Base-by-base conservation (phyloP, 2,329 filamentous ascomycete genomes). In the Beauveria medogensis region DNA sequence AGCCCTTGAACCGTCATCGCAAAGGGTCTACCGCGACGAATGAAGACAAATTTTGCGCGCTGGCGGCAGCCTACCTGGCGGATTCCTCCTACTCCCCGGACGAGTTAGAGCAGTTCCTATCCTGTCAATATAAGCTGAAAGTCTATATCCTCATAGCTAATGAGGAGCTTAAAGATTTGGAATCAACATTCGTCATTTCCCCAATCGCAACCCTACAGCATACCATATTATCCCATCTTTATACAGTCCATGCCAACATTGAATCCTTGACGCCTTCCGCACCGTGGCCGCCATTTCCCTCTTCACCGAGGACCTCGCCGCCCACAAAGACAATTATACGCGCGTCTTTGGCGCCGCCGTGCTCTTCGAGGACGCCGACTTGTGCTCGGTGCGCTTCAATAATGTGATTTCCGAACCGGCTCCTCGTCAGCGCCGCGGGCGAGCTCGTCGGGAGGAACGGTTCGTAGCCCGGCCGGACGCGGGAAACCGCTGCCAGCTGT, bases 301-400 rank as follows among this genome's bases (percentile, higher is more conserved):
- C 60, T 60, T 62, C 41, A 62, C 62, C 24, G 61, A 63, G 22
- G 50, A 60, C 54, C 54, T 56, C n/a, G 43, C 54, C 43, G 43
- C 54, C 14, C 48, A 43, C 54, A 56, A 56, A 30, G 54, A 47
- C 43, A 48, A 48, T 48, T 48, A 56, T 43, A 56, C 54, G 54
- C 28, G 43, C 54, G 62, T 60, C n/a, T 63, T 64, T 34, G 62
- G 56, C 54, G 62, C 63, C 46, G 18, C 30, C 5, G 54, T 63
- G 12, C 40, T 61, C 47, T 60, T 61, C 51, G 60, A 65, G 34
- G 60, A 63, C 51, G 48, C 53, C 20, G 63, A 63, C 40, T 61
- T 57, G 26, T 65, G 63, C 59, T 54, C 56, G 52, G 59, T 65
- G 28, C 53, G 61, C 28, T 62, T 63, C 62, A 63, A 62, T 54